Base-by-base conservation (phyloP, 345 rosid species). In the Gossypium australe region DNA sequence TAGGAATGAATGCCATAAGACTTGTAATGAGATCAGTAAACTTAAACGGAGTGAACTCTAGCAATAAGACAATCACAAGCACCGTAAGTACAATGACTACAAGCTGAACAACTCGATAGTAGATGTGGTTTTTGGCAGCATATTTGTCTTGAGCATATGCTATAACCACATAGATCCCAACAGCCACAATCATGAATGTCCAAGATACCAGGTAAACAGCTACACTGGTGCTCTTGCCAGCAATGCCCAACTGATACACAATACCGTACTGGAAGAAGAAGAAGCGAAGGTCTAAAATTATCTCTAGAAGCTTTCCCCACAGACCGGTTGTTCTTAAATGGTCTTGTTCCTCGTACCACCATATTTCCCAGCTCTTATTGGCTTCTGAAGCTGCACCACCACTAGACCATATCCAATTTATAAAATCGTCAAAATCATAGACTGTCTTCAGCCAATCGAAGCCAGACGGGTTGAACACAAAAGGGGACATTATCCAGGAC, bases 391-490 rank as follows among this genome's bases (percentile, higher is more conserved):
- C 81, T 75, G 89, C 78, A 73, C 93, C 91, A 65, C 83, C 92
- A 41, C 71, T 82, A 73, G 69, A 80, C 97, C 97, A 89, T 67
- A 91, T 82, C 98, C 98, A 93, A 76, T 79, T 85, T 75, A 87
- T 80, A 76, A 91, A 93, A 78, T 86, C 93, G 13, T 89, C 88
- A 34, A 87, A 93, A 85, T 93, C 97, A 64, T 93, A 89, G 59
- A 93, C 97, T 7, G 93, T 85, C 89, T 93, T 93, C 78, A 90
- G 88, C 98, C 98, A 93, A 78, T 92, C 97, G 70, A 92, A 90
- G 49, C 96, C 97, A 44, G 94, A 90, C 38, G 97, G 97, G 77
- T 93, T 93, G 83, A 93, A 91, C 71, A 89, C 80, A 73, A 91
- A 93, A 13, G 98, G 98, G 7, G 97, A 83, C 87, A 93, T 80